These are phyloP conservation scores for Naumovozyma castellii DNA, from an alignment of 805 yeast species.

Conservation along the genomic window DNA sequence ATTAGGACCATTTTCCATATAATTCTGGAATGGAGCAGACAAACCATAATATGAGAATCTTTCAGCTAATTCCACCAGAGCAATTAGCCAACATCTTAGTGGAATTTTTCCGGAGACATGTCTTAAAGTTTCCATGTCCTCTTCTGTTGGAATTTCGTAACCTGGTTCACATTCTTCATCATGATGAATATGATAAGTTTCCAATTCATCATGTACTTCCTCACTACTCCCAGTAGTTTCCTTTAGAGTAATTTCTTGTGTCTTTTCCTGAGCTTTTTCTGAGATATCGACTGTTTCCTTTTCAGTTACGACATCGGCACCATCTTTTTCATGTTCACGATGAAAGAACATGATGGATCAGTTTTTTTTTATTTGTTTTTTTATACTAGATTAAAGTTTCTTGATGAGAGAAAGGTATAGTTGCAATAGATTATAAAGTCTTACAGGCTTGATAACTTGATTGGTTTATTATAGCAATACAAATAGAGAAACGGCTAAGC, in stretches of 20 bases:
- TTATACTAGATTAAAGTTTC: too few species aligned
- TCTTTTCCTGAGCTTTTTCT: not conserved
- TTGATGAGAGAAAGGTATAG: too few species aligned
- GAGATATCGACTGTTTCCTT: not conserved
- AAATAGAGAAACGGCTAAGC: not conserved
- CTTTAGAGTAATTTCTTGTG: conserved; percentile 1
- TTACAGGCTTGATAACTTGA: too few species aligned
- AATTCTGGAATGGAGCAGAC: conserved; percentile 67
- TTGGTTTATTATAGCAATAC: not conserved
- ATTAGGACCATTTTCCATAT: conserved; percentile 50
- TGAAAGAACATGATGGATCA: not conserved
- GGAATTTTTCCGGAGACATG: conserved; percentile 39
- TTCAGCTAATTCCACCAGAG: conserved; percentile 68
- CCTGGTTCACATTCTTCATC: conserved; percentile 83
- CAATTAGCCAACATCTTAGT: conserved; percentile 41
- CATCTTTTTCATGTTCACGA: not conserved
- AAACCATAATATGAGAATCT: conserved; percentile 76
- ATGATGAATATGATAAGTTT: conserved; percentile 31
- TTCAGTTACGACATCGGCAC: not conserved
- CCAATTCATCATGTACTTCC: conserved; percentile 3
- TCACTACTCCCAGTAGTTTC: conserved; percentile 1
- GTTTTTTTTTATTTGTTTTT: too few species aligned
- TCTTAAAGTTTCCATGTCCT: conserved; percentile 22
- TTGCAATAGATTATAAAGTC: too few species aligned
- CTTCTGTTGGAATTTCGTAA: conserved; percentile 37